phyloP scores from a whole-genome alignment of 2,329 filamentous ascomycete genomes.

The Colletotrichum truncatum region DNA sequence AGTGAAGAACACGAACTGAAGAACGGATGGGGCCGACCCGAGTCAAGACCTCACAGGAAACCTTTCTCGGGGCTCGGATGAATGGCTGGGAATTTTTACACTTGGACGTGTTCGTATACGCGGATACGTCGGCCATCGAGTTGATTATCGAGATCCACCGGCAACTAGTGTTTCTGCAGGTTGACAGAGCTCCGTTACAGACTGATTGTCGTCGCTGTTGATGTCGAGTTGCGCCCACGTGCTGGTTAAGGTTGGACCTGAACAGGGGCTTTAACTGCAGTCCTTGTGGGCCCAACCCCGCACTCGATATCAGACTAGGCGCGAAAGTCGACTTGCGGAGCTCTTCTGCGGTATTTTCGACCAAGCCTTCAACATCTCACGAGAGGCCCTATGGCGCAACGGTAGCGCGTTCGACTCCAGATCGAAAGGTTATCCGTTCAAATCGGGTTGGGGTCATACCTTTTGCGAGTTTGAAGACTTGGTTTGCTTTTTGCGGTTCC shows the following conservation, averaged over 20 bases:
- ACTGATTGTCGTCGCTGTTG: neutral
- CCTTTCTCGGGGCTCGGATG: no score
- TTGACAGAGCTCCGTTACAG: neutral
- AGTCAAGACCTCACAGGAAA: neutral
- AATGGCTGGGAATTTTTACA: no score
- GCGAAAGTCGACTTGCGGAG: accelerated
- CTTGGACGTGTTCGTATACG: no score
- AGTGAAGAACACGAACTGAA: neutral
- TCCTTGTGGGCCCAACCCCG: neutral
- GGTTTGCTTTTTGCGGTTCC: neutral
- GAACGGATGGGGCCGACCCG: neutral
- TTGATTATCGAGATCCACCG: neutral
- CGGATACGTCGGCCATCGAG: neutral
- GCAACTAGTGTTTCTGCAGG: neutral
- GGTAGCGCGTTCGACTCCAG: constrained; percentile 31
- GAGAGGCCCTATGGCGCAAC: constrained; percentile 25
- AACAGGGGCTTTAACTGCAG: neutral
- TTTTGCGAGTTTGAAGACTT: neutral
- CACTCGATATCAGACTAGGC: neutral
- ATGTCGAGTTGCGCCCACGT: constrained; percentile 8
- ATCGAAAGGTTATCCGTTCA: constrained; percentile 32
- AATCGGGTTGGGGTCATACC: constrained; percentile 24
- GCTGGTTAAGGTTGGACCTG: constrained; percentile 9
- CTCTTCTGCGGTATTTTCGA: neutral
- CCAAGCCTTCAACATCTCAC: accelerated